Percentiles rank a stretch among this genome's conserved stretches.
Evolutionary conservation across 176 grass and related monocot genomes (phyloP).

Genomic region (bread wheat (Triticum aestivum)): IWGSC_CS_RefSeq_v2.1 NC_057803.1:183725062-183725561

Average conservation of each 20-base stretch:
- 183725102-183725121: neutral
- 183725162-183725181: conserved; percentile 3
- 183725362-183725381: conserved; percentile 12
- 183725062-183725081: neutral
- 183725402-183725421: conserved; percentile 14
- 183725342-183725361: conserved; percentile 8
- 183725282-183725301: conserved; percentile 1
- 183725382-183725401: conserved; percentile 26
- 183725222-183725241: neutral
- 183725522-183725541: conserved; percentile 35
- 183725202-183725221: neutral
- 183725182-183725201: neutral
- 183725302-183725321: neutral
- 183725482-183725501: conserved; percentile 36
- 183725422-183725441: conserved; percentile 29
- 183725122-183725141: neutral
- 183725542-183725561: conserved; percentile 87
- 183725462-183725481: conserved; percentile 35
- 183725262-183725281: neutral
- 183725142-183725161: conserved; percentile 12
- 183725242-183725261: neutral
- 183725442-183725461: conserved; percentile 16
- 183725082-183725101: neutral
- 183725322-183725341: neutral
- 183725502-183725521: conserved; percentile 18